Conservation (phyloP, 2,329 filamentous ascomycete species). For the Xylariaceae sp. region DNA sequence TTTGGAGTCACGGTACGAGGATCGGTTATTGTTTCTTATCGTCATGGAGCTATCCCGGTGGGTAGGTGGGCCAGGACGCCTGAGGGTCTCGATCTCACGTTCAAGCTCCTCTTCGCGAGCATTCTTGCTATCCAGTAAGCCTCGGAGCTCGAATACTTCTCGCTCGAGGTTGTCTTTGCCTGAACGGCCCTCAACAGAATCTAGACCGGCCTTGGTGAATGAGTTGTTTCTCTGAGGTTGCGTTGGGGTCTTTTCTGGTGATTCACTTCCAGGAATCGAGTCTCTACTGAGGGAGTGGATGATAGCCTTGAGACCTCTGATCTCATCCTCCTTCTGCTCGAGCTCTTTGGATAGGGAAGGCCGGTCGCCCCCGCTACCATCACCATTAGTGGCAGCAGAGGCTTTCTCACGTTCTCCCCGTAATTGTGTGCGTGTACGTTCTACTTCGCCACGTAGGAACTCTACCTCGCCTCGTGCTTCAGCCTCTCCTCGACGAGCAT, state of each 20-base stretch:
- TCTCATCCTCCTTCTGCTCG: slow-evolving; percentile 95
- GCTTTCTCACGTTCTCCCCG: slow-evolving; percentile 84
- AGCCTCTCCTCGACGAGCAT: slow-evolving; percentile 87
- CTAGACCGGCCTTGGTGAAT: slow-evolving; percentile 38
- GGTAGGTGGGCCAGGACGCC: slow-evolving; percentile 37
- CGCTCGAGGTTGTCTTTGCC: slow-evolving; percentile 69
- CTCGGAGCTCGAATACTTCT: slow-evolving; percentile 74
- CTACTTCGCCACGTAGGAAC: slow-evolving; percentile 90
- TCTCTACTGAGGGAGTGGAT: slow-evolving; percentile 91
- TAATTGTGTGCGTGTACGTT: slow-evolving; percentile 82
- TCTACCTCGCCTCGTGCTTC: slow-evolving; percentile 95
- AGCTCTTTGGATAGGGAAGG: slow-evolving; percentile 64
- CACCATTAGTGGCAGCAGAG: slow-evolving; percentile 54
- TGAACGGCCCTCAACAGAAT: slow-evolving; percentile 51
- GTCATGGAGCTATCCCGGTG: slow-evolving; percentile 51
- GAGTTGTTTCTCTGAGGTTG: slow-evolving; percentile 31
- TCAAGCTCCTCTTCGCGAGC: slow-evolving; percentile 80
- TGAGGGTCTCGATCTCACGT: slow-evolving; percentile 69
- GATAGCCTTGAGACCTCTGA: slow-evolving; percentile 92
- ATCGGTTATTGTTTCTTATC: slow-evolving; percentile 46
- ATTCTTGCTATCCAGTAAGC: slow-evolving; percentile 66
- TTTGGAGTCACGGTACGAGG: slow-evolving; percentile 61
- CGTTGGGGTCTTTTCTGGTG: slow-evolving; percentile 29
- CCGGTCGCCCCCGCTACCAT: slow-evolving; percentile 34
- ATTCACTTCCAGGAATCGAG: slow-evolving; percentile 44